Base-by-base conservation (phyloP, 2,329 filamentous ascomycete species). In the Aspergillus tanneri region DNA sequence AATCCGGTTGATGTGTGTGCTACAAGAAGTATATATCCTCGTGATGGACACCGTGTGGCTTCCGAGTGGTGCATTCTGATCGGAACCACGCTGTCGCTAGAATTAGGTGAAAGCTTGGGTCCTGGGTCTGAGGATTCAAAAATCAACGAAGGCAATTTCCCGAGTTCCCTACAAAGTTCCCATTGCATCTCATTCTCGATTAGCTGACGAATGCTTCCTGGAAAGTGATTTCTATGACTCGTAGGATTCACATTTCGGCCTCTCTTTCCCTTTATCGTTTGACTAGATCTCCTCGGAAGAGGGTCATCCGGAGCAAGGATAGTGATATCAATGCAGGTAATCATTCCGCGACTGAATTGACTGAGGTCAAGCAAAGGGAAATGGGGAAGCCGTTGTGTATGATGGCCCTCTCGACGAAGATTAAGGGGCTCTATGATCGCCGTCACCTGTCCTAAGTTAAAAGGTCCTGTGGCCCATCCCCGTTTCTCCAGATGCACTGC, bases 11-110 rank as follows among this genome's bases (percentile, higher is more conserved):
- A 66, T 2, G 73, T 76, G 19, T 77, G 76, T 1, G 79, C 80
- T 10, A 82, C 76, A 11, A 83, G 64, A 12, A 84, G 70, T 16
- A 84, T 59, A 47, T 83, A 83, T 27, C 77, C 62, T 5, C 74
- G 71, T 38, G 74, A 73, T 9, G 64, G 65, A 34, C 75, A 68
- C 9, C 65, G 57, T 1, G 75, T 77, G 18, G 67, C 57, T 55
- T 78, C 72, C 8, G 74, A 73, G 0, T 60, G 61, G 47, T 63
- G 62, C 8, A 64, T 56, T 4, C 49, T 43, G 19, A 70, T 57
- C 1, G 63, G 56, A 5, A 67, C 24, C 18, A 11, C 43, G 38
- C 34, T 27, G 23, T 22, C 25, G 16, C 16, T 27, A 27, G 18
- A 12, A n/a, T 23, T n/a, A 24, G n/a, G 5, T 3, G 10, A 19